phyloP scores from a whole-genome alignment of 2,329 filamentous ascomycete species.

The Trichoderma breve region DNA sequence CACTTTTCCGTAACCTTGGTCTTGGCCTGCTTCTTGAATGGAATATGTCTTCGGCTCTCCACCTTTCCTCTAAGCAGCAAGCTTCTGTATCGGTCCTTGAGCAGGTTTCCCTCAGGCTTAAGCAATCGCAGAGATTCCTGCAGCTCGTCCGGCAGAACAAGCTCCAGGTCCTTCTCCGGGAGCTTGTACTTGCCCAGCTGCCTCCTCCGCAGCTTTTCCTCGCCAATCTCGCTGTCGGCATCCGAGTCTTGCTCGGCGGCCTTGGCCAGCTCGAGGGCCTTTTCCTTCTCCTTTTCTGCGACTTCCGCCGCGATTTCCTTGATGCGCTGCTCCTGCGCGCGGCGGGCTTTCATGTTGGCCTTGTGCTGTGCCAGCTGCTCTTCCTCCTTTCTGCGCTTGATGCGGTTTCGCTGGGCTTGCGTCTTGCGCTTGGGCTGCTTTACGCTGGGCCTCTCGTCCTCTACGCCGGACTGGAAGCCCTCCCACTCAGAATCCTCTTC shows the following conservation, averaged over 20 bases:
- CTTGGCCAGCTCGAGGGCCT: constrained; percentile 44
- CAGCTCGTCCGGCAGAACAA: constrained; percentile 79
- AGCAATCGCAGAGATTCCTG: constrained; percentile 77
- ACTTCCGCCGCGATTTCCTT: constrained; percentile 67
- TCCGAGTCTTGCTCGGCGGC: constrained; percentile 38
- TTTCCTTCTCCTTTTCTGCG: constrained; percentile 53
- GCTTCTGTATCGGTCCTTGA: constrained; percentile 88
- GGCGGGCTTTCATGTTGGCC: constrained; percentile 68
- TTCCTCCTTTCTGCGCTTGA: constrained; percentile 83
- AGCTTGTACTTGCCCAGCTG: constrained; percentile 72
- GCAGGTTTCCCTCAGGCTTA: constrained; percentile 92
- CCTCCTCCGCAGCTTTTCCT: constrained; percentile 64
- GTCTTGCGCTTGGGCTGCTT: constrained; percentile 86
- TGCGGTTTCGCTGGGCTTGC: constrained; percentile 79
- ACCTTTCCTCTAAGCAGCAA: constrained; percentile 86
- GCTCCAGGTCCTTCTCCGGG: constrained; percentile 75
- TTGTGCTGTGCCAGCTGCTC: constrained; percentile 76
- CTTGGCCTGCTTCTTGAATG: constrained; percentile 80
- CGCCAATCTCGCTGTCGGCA: constrained; percentile 56
- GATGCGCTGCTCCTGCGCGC: constrained; percentile 68
- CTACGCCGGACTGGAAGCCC: constrained; percentile 77
- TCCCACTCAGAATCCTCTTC: constrained; percentile 93
- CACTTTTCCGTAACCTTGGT: constrained; percentile 89
- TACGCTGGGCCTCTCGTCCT: constrained; percentile 57
- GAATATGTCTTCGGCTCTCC: constrained; percentile 74